A percentile compares a stretch with the other conserved stretches of the same genome.
phyloP scores from a whole-genome alignment of 1,139 yeast species.

The Diutina catenulata region DNA sequence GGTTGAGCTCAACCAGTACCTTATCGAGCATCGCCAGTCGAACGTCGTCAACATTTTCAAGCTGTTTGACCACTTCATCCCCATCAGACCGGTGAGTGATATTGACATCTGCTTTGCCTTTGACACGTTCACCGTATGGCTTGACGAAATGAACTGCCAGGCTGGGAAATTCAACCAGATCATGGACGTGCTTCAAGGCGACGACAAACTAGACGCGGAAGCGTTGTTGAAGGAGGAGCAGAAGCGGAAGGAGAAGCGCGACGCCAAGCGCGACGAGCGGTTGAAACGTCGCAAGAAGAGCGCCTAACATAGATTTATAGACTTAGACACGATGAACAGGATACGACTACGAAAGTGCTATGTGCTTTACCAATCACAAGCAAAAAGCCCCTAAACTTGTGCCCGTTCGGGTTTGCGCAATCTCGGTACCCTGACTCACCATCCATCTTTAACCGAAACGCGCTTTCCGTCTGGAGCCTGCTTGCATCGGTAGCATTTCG shows the following conservation, averaged over 20 bases:
- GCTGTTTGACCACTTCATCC: not conserved
- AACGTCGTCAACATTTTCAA: not conserved
- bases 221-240: not conserved
- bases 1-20: not conserved
- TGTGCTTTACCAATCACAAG: too few species aligned
- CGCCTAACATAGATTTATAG: too few species aligned
- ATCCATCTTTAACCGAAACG: too few species aligned
- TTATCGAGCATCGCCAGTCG: not conserved
- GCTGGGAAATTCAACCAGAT: not conserved
- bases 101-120: slow-evolving; percentile 4
- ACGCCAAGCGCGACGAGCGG: slow-evolving; percentile 1
- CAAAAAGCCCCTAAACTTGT: too few species aligned
- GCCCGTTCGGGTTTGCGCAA: too few species aligned
- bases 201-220: not conserved
- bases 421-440: too few species aligned
- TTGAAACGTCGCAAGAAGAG: not conserved
- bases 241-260: not conserved
- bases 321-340: too few species aligned
- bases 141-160: slow-evolving; percentile 2
- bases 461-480: too few species aligned
- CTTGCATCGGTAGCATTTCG: too few species aligned
- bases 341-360: too few species aligned
- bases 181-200: not conserved
- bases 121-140: slow-evolving; percentile 1
- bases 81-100: not conserved